Percentiles rank a stretch among this genome's conserved stretches.
phyloP scores from a whole-genome alignment of 164 flowering plant species.

The Paratinospora sagittata region DNA sequence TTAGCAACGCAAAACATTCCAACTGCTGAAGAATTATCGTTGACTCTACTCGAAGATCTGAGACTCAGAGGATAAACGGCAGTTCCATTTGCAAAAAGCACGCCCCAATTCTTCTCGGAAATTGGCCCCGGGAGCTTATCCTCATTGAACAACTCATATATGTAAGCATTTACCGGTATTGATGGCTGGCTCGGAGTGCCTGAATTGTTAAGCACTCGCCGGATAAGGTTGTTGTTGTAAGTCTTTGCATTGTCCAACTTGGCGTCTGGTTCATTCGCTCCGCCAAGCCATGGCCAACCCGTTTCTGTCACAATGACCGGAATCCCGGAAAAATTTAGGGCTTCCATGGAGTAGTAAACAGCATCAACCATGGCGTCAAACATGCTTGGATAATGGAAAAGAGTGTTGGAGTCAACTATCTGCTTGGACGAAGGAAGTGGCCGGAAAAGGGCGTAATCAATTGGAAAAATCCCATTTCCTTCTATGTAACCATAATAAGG shows the following conservation, averaged over 20 bases:
- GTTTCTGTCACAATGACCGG: slow-evolving; percentile 80
- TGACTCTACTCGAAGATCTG: slow-evolving; percentile 18
- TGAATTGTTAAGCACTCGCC: slow-evolving; percentile 50
- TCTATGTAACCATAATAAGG: slow-evolving; percentile 72
- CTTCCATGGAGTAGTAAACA: slow-evolving; percentile 67
- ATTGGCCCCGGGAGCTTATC: slow-evolving; percentile 59
- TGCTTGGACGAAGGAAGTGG: slow-evolving; percentile 61
- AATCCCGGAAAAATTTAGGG: slow-evolving; percentile 59
- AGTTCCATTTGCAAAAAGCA: slow-evolving; percentile 50
- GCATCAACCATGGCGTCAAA: slow-evolving; percentile 98
- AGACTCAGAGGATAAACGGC: slow-evolving; percentile 46
- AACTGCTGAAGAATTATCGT: slow-evolving; percentile 36
- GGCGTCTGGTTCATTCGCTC: slow-evolving; percentile 76
- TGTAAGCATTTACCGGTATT: slow-evolving; percentile 60
- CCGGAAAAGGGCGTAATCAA: slow-evolving; percentile 80
- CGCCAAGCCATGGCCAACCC: slow-evolving; percentile 93
- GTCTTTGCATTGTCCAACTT: slow-evolving; percentile 64
- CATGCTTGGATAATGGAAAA: slow-evolving; percentile 76
- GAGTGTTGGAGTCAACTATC: slow-evolving; percentile 95
- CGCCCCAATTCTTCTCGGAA: slow-evolving; percentile 69
- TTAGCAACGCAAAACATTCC: slow-evolving; percentile 58
- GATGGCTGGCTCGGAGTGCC: slow-evolving; percentile 72
- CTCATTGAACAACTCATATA: slow-evolving; percentile 74
- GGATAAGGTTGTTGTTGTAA: slow-evolving; percentile 53
- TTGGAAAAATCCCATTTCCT: slow-evolving; percentile 71